Evolutionary conservation across 345 rosid species (phyloP).

Genomic region (Kernera saxatilis): DNA sequence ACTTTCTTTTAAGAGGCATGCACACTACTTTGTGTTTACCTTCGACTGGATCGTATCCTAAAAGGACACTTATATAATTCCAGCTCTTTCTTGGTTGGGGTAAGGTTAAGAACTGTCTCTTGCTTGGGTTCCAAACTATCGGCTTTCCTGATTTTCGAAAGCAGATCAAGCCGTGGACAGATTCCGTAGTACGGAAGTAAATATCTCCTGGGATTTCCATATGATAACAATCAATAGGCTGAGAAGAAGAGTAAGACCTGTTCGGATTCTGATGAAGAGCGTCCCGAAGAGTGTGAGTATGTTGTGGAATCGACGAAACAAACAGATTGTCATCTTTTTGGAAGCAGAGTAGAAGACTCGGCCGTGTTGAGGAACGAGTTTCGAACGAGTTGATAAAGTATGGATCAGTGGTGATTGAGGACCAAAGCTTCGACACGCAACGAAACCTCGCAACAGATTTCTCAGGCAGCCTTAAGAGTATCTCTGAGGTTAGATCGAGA

Average conservation of each 20-base stretch:
- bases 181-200: not conserved
- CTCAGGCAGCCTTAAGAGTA: not conserved
- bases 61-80: not conserved
- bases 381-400: not conserved
- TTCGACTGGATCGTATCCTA: not conserved
- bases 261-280: not conserved
- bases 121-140: not conserved
- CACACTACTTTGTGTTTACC: slow-evolving; percentile 3
- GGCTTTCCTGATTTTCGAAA: not conserved
- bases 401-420: not conserved
- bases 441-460: not conserved
- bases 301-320: not conserved
- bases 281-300: too few species aligned
- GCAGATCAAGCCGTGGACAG: not conserved
- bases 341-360: not conserved
- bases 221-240: too few species aligned
- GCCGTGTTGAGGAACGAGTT: not conserved
- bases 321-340: too few species aligned
- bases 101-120: not conserved
- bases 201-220: not conserved
- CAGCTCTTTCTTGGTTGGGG: not conserved
- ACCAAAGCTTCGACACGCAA: not conserved
- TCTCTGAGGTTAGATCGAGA: not conserved
- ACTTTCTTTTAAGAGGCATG: not conserved
- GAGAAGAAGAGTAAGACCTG: not conserved